Evolutionary conservation across 805 yeast genomes (phyloP).

Genomic region (Starmerella bombicola): DNA sequence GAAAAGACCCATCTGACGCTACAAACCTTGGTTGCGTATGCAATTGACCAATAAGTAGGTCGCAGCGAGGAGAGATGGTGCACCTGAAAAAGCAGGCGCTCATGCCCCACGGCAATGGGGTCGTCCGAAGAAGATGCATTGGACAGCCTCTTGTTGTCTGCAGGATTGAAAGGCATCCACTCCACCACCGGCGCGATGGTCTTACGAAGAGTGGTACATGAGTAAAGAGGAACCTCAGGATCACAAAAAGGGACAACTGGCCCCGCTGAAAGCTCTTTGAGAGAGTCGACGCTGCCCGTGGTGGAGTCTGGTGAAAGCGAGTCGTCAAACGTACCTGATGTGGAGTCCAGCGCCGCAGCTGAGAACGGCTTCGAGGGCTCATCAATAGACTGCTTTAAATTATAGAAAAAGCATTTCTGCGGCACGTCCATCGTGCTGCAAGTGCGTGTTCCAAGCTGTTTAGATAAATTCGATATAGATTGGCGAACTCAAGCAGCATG

Average conservation of each 20-base stretch:
- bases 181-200: constrained; percentile 23
- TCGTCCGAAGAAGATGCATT: constrained; percentile 10
- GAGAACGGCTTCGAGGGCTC: constrained; percentile 15
- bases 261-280: background rate
- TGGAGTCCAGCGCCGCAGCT: constrained; percentile 14
- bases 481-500: background rate
- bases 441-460: no score
- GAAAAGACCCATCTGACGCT: constrained; percentile 31
- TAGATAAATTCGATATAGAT: background rate
- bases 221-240: constrained; percentile 15
- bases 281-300: background rate
- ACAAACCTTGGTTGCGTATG: constrained; percentile 26
- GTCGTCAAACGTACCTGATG: constrained; percentile 1
- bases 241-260: background rate
- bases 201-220: constrained; percentile 22
- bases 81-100: constrained; percentile 25
- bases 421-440: constrained; percentile 8
- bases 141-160: constrained; percentile 26
- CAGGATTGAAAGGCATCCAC: constrained; percentile 33
- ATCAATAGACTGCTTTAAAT: constrained; percentile 19
- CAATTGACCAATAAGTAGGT: constrained; percentile 33
- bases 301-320: background rate
- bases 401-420: constrained; percentile 20
- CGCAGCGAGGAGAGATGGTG: constrained; percentile 17
- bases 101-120: constrained; percentile 27